A percentile compares a stretch with the other conserved stretches of the same genome.
Conservation (phyloP, 768 basidiomycete species). For the Termitomyces sp. region DNA sequence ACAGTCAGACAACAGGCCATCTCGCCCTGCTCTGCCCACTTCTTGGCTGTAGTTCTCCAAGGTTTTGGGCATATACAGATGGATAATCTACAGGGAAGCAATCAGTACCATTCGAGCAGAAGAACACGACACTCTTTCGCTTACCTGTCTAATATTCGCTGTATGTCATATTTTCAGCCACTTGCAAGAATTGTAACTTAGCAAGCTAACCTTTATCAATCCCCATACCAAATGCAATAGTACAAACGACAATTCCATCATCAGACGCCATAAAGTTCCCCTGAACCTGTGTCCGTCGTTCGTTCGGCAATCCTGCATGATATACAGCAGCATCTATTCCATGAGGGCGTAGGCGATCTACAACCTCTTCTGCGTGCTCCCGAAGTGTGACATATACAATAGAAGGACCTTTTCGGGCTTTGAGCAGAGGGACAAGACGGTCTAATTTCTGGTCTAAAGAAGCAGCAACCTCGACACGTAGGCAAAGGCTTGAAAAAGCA, state of each 20-base stretch:
- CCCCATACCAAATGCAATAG: slow-evolving; percentile 8
- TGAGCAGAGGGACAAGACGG: slow-evolving; percentile 9
- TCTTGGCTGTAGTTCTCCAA: slow-evolving; percentile 14
- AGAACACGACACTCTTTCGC: background rate
- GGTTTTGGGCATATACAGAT: slow-evolving; percentile 12
- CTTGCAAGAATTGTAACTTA: background rate
- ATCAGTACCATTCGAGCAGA: background rate
- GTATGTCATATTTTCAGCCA: background rate
- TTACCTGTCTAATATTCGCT: background rate
- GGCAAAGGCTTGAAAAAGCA: slow-evolving; percentile 3
- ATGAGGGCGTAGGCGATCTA: slow-evolving; percentile 1
- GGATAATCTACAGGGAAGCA: background rate
- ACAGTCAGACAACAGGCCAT: slow-evolving; percentile 31
- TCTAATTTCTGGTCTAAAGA: slow-evolving; percentile 9
- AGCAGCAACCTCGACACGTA: slow-evolving; percentile 8
- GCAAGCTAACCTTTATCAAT: slow-evolving; percentile 5
- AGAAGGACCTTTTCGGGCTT: slow-evolving; percentile 7
- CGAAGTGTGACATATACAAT: slow-evolving; percentile 16
- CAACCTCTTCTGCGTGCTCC: slow-evolving; percentile 10
- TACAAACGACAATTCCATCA: background rate
- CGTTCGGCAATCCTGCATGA: slow-evolving; percentile 13
- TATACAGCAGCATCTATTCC: slow-evolving; percentile 11
- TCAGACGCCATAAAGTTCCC: slow-evolving; percentile 7
- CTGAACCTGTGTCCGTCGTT: slow-evolving; percentile 7
- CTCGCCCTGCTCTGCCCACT: slow-evolving; percentile 15